These are phyloP conservation scores for Cutaneotrichosporon dermatis DNA, from an alignment of 1,284 basidiomycete genomes.

Conservation along the genomic window DNA sequence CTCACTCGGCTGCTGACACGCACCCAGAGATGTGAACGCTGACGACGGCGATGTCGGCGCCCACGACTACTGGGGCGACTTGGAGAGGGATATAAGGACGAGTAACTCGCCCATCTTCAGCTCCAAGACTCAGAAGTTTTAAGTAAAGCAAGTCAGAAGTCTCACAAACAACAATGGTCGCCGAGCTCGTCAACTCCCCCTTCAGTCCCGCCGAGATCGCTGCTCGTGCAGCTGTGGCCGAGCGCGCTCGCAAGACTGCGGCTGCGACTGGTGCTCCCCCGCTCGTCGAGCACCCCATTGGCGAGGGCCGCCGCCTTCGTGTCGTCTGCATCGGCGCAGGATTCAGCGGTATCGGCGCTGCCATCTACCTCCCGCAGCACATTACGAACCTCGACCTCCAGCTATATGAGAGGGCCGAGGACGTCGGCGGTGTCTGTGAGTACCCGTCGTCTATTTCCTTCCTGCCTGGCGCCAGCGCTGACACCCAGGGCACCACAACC, in stretches of 20 bases:
- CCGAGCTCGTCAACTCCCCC: background rate
- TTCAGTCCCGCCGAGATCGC: background rate
- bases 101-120: background rate
- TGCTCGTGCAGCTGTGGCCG: background rate
- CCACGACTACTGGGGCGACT: too few species aligned
- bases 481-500: slow-evolving; percentile 26
- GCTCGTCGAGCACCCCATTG: slow-evolving; percentile 9
- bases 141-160: background rate
- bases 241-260: background rate
- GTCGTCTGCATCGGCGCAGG: slow-evolving; percentile 13
- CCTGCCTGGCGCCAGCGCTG: too few species aligned
- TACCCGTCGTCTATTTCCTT: background rate
- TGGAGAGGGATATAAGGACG: background rate
- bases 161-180: background rate
- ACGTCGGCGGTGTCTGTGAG: slow-evolving; percentile 18
- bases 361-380: slow-evolving; percentile 10
- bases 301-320: slow-evolving; percentile 1
- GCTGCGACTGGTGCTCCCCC: slow-evolving; percentile 2
- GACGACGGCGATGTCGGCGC: too few species aligned
- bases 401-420: slow-evolving; percentile 14
- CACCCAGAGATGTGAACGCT: too few species aligned
- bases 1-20: too few species aligned
- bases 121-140: background rate
- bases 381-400: slow-evolving; percentile 7
- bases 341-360: slow-evolving; percentile 14